Evolutionary conservation across 805 yeast species (phyloP), one percentile per base, ranked within the genome.

Genomic region (Suhomyces vadensis): DNA sequence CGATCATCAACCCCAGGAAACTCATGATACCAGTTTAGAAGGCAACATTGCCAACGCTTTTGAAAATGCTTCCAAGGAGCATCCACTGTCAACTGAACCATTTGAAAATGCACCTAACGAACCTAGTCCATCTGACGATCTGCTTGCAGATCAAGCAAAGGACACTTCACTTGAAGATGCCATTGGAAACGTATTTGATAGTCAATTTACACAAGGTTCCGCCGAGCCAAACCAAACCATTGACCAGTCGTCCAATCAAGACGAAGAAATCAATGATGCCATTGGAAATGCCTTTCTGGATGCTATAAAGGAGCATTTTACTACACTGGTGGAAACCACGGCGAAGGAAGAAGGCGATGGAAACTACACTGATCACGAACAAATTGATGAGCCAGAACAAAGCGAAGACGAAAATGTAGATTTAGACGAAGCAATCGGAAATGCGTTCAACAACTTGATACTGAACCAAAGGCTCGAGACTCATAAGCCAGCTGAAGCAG

Each of bases 391-490:
- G 7, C 33, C n/a, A 29, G 33, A 29, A 1, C 31, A 41, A 6
- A 27, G 20, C 5, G 37, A 41, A n/a, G 27, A 35, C 41, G 20
- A 39, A 13, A 58, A 55, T 35, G 43, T 42, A 9, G 54, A 58
- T 29, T 41, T 62, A 19, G 59, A 56, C 10, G 58, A 52, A 22
- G 67, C 64, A 16, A 65, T 65, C 19, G 70, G 68, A 4, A 52
- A 60, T 39, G 70, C 64, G 3, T 61, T 65, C 35, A 21, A 31
- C 40, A 33, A 21, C 13, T 17, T 27, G 25, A 21, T 13, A 8
- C 33, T 29, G 33, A 20, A 29, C 13, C 16, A 35, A 8, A 17
- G 25, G 13, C 13, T 6, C n/a, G n/a, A n/a, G 20, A 14, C 33
- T 29, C 33, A 29, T 5, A 29, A 29, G 33, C n/a, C n/a, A n/a